Percentiles rank a stretch among this genome's conserved stretches.
Evolutionary conservation across 345 rosid genomes (phyloP).

Genomic region (Luvunga scandens): DNA sequence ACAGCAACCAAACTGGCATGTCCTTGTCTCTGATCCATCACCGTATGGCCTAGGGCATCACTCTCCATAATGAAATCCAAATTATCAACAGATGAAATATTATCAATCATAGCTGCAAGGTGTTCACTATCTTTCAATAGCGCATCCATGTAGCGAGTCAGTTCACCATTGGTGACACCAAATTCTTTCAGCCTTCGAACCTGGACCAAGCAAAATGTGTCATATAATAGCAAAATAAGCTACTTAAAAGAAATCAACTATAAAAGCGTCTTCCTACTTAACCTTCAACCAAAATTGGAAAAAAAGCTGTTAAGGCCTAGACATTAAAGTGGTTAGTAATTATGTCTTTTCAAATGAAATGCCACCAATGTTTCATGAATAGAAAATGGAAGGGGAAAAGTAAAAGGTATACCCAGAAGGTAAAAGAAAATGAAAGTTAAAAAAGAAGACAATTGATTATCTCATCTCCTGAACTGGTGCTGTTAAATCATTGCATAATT

Average conservation of each 20-base stretch:
- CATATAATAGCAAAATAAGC: not conserved
- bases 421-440: too few relatives aligned
- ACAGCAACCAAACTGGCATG: conserved; percentile 87
- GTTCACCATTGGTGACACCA: conserved; percentile 98
- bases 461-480: not conserved
- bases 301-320: not conserved
- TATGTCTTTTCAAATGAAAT: not conserved
- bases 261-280: not conserved
- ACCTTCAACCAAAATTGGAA: not conserved
- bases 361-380: not conserved
- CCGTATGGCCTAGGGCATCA: conserved; percentile 92
- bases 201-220: conserved; percentile 33
- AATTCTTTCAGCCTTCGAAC: conserved; percentile 97
- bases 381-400: not conserved
- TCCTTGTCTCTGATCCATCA: conserved; percentile 98
- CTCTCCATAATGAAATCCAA: conserved; percentile 98
- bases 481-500: not conserved
- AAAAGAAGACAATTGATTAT: not conserved
- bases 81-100: conserved; percentile 97
- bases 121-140: conserved; percentile 98
- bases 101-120: conserved; percentile 95
- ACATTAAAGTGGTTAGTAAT: not conserved
- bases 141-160: conserved; percentile 97
- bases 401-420: not conserved
- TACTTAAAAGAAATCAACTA: not conserved